Base-by-base conservation (phyloP, 2,329 filamentous ascomycete species). In the Zasmidium cellare region DNA sequence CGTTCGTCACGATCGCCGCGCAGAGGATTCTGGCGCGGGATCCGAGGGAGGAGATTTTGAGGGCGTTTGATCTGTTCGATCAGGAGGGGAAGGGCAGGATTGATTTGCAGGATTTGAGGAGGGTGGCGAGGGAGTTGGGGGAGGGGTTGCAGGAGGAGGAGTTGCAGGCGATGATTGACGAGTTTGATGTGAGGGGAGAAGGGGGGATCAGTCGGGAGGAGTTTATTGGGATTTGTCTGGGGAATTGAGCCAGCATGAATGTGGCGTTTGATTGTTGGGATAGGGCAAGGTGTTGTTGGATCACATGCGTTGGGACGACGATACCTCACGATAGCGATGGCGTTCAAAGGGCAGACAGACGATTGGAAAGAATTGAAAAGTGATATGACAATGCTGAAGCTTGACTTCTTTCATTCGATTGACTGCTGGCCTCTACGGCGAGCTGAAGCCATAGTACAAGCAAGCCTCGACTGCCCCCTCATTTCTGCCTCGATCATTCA, bases 131-230 rank as follows among this genome's bases (percentile, higher is more conserved):
- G 68, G 94, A 97, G 74, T 80, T 99, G 63, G 94, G 94, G 7
- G 93, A 97, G 75, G 91, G 90, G 12, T 81, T 99, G 66, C 91
- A 94, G 67, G 93, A 99, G 71, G 90, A 96, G 69, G 94, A 99
- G 74, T 81, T 99, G 61, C 82, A 86, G 67, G 92, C 92, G 64
- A 99, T 99, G 94, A 94, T 99, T 77, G 92, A 97, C 71, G 93
- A 97, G 76, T 96, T 97, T 78, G 94, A 99, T 78, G 82, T 97
- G 64, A 90, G 96, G 71, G 93, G 91, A 1, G 96, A 96, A 67
- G 92, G 92, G 11, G 92, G 82, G 57, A 86, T 88, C 64, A 82
- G 79, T 49, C 73, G 82, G 67, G 85, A 87, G 58, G 85, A 85
- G 58, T 88, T 88, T 76, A 78, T 87, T 66, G 81, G 82, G n/a